Conservation (phyloP, 2,329 filamentous ascomycete species). For the Colletotrichum sp. region DNA sequence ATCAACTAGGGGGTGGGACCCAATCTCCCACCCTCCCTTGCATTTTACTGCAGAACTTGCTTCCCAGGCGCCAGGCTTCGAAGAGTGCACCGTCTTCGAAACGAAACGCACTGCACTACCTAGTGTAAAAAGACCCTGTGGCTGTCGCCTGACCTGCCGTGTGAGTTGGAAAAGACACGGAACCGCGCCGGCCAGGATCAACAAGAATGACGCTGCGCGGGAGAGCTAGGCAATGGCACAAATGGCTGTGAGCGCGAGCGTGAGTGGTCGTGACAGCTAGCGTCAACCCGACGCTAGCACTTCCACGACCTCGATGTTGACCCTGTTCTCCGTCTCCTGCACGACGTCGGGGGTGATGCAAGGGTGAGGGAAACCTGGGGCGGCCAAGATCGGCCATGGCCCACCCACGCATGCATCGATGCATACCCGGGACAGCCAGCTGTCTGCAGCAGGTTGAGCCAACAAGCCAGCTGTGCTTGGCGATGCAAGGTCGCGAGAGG, state of each 20-base stretch:
- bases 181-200: neutral
- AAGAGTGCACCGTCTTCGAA: neutral
- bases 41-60: neutral
- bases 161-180: neutral
- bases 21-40: conserved; percentile 1
- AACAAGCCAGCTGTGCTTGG: conserved; percentile 8
- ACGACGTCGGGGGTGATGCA: conserved; percentile 8
- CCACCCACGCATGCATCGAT: conserved; percentile 9
- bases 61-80: neutral
- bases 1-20: neutral
- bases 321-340: neutral
- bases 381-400: conserved; percentile 16
- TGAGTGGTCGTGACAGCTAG: neutral
- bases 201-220: neutral
- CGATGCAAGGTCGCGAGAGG: neutral
- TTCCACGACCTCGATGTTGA: neutral
- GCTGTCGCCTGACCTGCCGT: neutral
- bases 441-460: neutral
- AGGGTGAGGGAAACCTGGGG: conserved; percentile 17
- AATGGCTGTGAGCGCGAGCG: neutral
- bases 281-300: neutral
- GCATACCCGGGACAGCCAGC: conserved; percentile 1
- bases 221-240: neutral
- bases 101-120: neutral
- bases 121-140: neutral